Base-by-base conservation (phyloP, 2,329 filamentous ascomycete species). In the Sporothrix schenckii region DNA sequence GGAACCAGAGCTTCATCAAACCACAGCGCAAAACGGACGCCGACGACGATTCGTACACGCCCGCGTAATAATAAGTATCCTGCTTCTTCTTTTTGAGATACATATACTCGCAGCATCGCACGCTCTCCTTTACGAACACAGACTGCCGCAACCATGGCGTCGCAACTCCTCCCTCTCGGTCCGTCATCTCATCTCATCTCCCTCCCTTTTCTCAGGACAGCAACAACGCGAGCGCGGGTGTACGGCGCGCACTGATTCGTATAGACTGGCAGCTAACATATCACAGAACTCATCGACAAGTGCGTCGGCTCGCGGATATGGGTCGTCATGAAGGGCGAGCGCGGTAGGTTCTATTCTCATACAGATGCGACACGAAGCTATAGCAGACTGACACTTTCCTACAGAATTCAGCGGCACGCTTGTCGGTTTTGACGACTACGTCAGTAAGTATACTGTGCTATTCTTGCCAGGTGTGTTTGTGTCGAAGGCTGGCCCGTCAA, bases 321-420 rank as follows among this genome's bases (percentile, higher is more conserved):
- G 94, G 94, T 99, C 74, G 89, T 99, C 77, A 99, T 99, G 95
- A 99, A 99, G 83, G 93, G 94, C 75, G 95, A 98, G 79, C 98
- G 97, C 85, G 95, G 95, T 97, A 82, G 49, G 79, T 58, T 6
- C 27, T 2, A 1, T 21, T 11, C 41, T 21, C 24, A 13, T 63
- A 34, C 21, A n/a, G 16, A 21, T 13, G 5, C 13, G n/a, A 21
- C 5, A 4, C 13, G 27, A 63, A 21, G 3, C 39, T 14, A 19
- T n/a, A 9, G n/a, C 19, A 30, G 2, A 34, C 72, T 74, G 52
- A 72, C 56, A 11, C 13, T 14, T 4, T 21, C 54, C 54, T 16
- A 58, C 79, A 98, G 95, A 99, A 81, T 99, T 99, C 83, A 92
- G 92, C 75, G 95, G 95, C 69, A 97, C 93, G 9, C 86, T 99